Percentiles rank a stretch among this genome's conserved stretches.
Conservation (phyloP, 1,139 yeast genomes). For the Saccharomycopsis hybrid region DNA sequence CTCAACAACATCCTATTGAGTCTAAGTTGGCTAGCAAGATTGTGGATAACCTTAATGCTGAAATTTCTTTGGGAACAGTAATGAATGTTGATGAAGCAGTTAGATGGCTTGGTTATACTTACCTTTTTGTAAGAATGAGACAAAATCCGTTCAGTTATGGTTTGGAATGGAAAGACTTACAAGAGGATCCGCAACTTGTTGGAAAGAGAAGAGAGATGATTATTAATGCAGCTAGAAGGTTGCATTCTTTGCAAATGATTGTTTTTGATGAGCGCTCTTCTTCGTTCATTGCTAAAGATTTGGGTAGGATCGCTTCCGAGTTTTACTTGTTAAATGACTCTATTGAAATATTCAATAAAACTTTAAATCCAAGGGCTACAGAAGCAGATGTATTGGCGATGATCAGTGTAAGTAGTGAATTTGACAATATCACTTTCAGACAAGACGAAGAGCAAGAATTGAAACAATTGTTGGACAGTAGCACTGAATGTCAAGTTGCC, state of each 20-base stretch:
- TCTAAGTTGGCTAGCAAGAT: constrained; percentile 70
- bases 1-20: constrained; percentile 97
- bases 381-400: constrained; percentile 90
- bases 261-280: constrained; percentile 83
- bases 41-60: constrained; percentile 92
- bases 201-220: constrained; percentile 72
- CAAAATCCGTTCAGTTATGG: constrained; percentile 93
- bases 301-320: constrained; percentile 93
- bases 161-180: constrained; percentile 79
- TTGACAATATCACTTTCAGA: constrained; percentile 82
- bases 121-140: constrained; percentile 88
- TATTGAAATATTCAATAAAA: constrained; percentile 81
- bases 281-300: constrained; percentile 75
- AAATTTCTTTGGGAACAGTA: constrained; percentile 90
- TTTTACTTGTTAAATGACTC: constrained; percentile 81
- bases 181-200: constrained; percentile 75
- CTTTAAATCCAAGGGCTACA: constrained; percentile 77
- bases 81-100: constrained; percentile 93
- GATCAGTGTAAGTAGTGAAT: constrained; percentile 90
- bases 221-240: constrained; percentile 68
- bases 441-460: constrained; percentile 83
- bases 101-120: constrained; percentile 97
- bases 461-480: constrained; percentile 49
- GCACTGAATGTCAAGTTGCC: constrained; percentile 76
- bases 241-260: constrained; percentile 87